These are phyloP conservation scores for Pyrenophora teres DNA, from an alignment of 2,329 filamentous ascomycete species.

Conservation along the genomic window DNA sequence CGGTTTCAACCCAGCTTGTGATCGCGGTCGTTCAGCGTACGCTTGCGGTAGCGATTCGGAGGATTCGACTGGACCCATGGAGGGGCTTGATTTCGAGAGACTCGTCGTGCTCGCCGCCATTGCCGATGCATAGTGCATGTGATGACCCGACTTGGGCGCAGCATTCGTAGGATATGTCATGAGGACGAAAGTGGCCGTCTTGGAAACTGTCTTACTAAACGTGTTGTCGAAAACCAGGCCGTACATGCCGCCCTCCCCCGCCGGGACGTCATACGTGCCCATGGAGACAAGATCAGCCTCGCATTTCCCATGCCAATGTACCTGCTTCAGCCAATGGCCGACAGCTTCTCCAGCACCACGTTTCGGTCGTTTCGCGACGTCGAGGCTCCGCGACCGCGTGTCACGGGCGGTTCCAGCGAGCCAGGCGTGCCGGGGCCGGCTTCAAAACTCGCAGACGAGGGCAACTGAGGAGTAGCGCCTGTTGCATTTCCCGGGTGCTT, in stretches of 20 bases:
- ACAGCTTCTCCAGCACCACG: constrained; percentile 69
- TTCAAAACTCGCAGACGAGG: constrained; percentile 40
- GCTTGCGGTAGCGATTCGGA: constrained; percentile 55
- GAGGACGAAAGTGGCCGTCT: constrained; percentile 92
- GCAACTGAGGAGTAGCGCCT: constrained; percentile 50
- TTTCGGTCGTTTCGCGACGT: constrained; percentile 71
- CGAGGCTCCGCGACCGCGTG: constrained; percentile 56
- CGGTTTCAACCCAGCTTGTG: constrained; percentile 37
- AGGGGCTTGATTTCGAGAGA: constrained; percentile 49
- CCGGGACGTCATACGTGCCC: constrained; percentile 79
- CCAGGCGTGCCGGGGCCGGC: constrained; percentile 43
- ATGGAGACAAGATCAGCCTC: constrained; percentile 95
- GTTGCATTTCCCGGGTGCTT: constrained; percentile 84
- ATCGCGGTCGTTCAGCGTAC: constrained; percentile 49
- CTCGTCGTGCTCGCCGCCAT: constrained; percentile 56
- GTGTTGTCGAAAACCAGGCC: constrained; percentile 98
- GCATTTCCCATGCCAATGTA: constrained; percentile 88
- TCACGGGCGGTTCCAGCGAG: constrained; percentile 58
- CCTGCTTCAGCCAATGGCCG: constrained; percentile 64
- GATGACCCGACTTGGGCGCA: constrained; percentile 73
- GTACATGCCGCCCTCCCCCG: constrained; percentile 85
- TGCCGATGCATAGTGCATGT: constrained; percentile 64
- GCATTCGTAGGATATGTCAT: constrained; percentile 88
- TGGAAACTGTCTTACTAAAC: constrained; percentile 89
- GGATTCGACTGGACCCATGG: constrained; percentile 52